These are phyloP conservation scores for Dendrobium officinale DNA, from an alignment of 106 monocot species.

Conservation along the genomic window DNA sequence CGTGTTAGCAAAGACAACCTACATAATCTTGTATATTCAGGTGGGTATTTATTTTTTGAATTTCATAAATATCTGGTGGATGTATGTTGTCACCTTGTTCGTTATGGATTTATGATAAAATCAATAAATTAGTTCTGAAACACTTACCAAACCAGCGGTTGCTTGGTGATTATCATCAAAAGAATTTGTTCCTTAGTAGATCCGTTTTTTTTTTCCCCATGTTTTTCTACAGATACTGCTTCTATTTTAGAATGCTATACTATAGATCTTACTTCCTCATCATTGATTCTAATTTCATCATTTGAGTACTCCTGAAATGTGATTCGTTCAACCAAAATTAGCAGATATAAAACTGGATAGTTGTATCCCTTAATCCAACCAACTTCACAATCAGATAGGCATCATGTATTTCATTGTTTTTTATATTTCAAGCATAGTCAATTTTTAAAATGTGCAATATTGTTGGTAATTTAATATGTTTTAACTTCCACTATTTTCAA, in stretches of 20 bases:
- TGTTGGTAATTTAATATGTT: not conserved
- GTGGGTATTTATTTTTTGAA: conserved; percentile 33
- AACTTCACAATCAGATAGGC: not conserved
- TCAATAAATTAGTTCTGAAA: not conserved
- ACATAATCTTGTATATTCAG: conserved; percentile 77
- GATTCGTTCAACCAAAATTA: not conserved
- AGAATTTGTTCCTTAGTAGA: not conserved
- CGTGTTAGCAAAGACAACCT: conserved; percentile 96
- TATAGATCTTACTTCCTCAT: not conserved
- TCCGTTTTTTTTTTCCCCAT: not conserved
- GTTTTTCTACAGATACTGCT: not conserved
- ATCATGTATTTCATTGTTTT: not conserved
- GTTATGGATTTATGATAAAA: not conserved
- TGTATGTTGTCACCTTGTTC: not conserved
- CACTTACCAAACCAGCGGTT: not conserved
- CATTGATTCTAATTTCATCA: not conserved
- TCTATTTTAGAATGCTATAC: not conserved
- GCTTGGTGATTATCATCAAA: not conserved
- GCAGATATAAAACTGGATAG: not conserved
- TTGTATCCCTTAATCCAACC: not conserved
- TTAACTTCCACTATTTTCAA: not conserved
- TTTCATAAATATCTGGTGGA: not conserved
- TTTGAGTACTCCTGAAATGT: not conserved
- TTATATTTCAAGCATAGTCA: not conserved
- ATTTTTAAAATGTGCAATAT: not conserved